Evolutionary conservation across 441 rosid genomes (phyloP).

Genomic region (Brassica balearica): DNA sequence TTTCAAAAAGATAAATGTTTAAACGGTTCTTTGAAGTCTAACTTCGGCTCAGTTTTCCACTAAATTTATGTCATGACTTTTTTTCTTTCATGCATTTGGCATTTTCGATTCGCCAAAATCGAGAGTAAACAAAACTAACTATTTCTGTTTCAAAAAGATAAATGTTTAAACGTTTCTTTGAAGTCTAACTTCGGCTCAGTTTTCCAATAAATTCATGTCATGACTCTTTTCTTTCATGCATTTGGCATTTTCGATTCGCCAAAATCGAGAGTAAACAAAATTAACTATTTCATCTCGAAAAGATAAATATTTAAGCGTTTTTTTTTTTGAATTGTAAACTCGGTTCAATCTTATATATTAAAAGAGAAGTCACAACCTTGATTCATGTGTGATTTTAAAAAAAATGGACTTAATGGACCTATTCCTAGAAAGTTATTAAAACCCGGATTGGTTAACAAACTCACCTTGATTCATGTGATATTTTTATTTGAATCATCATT

Average conservation of each 20-base stretch:
- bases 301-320: background rate
- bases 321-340: slow-evolving; percentile 4
- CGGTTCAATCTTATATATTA: too few relatives aligned
- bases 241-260: slow-evolving; percentile 26
- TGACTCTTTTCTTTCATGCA: background rate
- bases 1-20: too few relatives aligned
- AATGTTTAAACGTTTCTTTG: background rate
- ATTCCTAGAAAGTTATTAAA: too few relatives aligned
- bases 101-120: slow-evolving; percentile 2
- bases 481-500: too few relatives aligned
- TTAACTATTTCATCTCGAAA: background rate
- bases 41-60: background rate
- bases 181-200: background rate
- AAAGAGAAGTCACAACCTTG: too few relatives aligned
- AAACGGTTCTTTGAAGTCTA: too few relatives aligned
- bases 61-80: background rate
- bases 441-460: too few relatives aligned
- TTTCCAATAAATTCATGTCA: background rate
- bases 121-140: too few relatives aligned
- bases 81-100: slow-evolving; percentile 4
- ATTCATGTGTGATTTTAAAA: too few relatives aligned
- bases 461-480: too few relatives aligned
- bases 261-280: background rate
- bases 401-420: too few relatives aligned
- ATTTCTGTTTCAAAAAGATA: background rate